Conservation (phyloP, 768 basidiomycete genomes). For the Russula compacta region DNA sequence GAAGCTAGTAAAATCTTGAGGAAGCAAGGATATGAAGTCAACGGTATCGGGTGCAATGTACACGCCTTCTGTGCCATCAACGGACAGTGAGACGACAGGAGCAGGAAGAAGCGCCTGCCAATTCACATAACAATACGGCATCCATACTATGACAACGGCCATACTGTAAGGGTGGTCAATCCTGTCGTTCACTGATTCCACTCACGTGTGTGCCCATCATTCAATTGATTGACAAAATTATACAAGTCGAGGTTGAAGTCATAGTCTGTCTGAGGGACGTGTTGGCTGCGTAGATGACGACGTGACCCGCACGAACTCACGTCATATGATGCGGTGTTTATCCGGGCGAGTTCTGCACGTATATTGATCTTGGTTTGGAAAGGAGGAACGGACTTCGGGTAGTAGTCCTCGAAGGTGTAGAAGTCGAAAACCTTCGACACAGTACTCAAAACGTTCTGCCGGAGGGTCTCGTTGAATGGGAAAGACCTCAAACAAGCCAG, state of each 20-base stretch:
- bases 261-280: constrained; percentile 45
- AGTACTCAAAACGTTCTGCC: constrained; percentile 26
- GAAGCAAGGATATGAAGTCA: constrained; percentile 6
- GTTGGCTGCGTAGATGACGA: background rate
- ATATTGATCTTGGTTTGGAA: constrained; percentile 42
- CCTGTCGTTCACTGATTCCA: background rate
- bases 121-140: constrained; percentile 45
- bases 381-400: constrained; percentile 28
- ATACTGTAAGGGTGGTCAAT: background rate
- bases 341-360: constrained; percentile 37
- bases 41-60: constrained; percentile 14
- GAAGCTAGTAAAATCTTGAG: constrained; percentile 2
- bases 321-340: constrained; percentile 39
- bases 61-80: constrained; percentile 3
- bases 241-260: constrained; percentile 56
- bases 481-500: constrained; percentile 25
- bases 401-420: constrained; percentile 35
- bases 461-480: constrained; percentile 34
- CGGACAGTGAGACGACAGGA: constrained; percentile 9
- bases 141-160: constrained; percentile 35
- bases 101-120: constrained; percentile 31
- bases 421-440: constrained; percentile 32
- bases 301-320: constrained; percentile 25
- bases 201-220: constrained; percentile 59
- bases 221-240: constrained; percentile 44